A percentile compares a stretch with the other conserved stretches of the same genome.
phyloP scores from a whole-genome alignment of 805 yeast species.

The Pichia nakasei region DNA sequence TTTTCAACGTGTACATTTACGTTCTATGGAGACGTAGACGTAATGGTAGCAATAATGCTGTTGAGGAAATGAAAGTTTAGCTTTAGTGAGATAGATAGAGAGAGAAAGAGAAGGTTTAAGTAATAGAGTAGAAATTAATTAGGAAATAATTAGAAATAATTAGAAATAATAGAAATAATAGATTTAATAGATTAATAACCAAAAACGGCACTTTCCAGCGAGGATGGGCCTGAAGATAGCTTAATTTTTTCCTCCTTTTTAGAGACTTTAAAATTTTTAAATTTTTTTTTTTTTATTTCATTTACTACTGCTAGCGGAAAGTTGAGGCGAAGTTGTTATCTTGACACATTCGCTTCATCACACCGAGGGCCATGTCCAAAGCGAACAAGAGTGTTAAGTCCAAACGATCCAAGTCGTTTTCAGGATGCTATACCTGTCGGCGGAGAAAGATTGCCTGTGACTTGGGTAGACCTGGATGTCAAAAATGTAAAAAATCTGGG shows the following conservation, averaged over 20 bases:
- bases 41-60: no score
- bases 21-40: not conserved
- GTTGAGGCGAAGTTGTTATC: not conserved
- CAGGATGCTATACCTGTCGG: conserved; percentile 87
- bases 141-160: not conserved
- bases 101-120: no score
- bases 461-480: conserved; percentile 57
- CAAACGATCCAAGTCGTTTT: conserved; percentile 59
- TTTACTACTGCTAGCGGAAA: not conserved
- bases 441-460: conserved; percentile 77
- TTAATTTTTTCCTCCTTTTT: no score
- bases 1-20: conserved; percentile 2
- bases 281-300: not conserved
- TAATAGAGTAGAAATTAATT: no score
- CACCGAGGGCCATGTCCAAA: no score
- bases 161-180: not conserved
- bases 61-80: not conserved
- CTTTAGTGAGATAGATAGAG: not conserved
- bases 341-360: no score
- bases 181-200: not conserved
- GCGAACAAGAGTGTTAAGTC: not conserved
- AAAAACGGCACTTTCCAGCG: not conserved
- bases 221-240: not conserved
- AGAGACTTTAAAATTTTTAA: not conserved
- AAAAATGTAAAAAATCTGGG: conserved; percentile 60